Base-by-base conservation (phyloP, 2,329 filamentous ascomycete genomes). In the Bertia moriformis region DNA sequence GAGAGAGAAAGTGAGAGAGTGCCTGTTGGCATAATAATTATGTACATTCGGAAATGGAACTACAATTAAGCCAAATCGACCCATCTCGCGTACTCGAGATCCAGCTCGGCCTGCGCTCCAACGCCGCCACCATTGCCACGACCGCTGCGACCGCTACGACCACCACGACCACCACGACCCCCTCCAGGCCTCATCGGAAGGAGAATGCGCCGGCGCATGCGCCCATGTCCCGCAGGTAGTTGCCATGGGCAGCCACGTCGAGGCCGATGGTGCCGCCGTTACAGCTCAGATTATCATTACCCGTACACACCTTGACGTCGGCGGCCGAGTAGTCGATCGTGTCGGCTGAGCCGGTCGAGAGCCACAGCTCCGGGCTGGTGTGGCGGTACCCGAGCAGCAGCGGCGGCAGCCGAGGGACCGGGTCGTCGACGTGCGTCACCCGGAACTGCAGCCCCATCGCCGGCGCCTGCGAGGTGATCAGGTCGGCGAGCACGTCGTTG, bases 291-390 rank as follows among this genome's bases (percentile, higher is more conserved):
- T 65, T 72, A 18, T 56, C 55, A 41, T 56, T 60, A 43, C 72
- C 72, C 13, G 52, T 42, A 57, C 71, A 76, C 18, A 66, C 54
- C 38, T 56, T 47, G 46, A 75, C 48, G 38, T 67, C 59, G 3
- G 37, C 40, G 20, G 62, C 44, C 4, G 46, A 43, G 48, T 67
- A 67, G 43, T 56, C 46, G 29, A 53, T 46, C 4, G 55, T 58
- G 38, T 44, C 49, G 14, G 52, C 45, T 2, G 39, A 39, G 14
- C 61, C 61, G 20, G 48, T 51, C 4, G 59, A 51, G 24, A 81
- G 60, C 66, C 72, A 84, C 58, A 76, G 83, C 62, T 86, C 82
- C 1, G 80, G 78, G 14, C 64, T 71, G n/a, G 73, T 69, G 54
- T 85, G 81, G 29, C 67, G 60, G 60, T 75, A 86, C 22, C 70